These are phyloP conservation scores for Blepharisma undulans DNA, from an alignment of 169 alveolate species.

Conservation along the genomic window DNA sequence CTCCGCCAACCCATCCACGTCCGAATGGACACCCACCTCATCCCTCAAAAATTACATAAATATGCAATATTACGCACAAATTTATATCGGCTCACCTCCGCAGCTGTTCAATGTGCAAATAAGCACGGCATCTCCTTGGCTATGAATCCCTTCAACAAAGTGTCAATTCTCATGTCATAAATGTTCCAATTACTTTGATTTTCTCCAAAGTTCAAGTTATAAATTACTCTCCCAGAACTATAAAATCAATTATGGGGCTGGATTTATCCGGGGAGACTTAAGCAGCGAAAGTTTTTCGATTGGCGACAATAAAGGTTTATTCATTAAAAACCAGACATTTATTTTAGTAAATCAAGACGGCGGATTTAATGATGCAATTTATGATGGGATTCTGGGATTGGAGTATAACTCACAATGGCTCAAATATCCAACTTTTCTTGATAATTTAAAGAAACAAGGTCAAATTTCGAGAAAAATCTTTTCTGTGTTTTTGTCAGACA, in stretches of 20 bases:
- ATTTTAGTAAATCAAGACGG: neutral
- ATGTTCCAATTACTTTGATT: conserved; percentile 17
- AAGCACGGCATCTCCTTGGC: conserved; percentile 30
- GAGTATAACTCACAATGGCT: neutral
- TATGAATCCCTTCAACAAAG: neutral
- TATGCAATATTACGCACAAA: neutral
- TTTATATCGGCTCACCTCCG: conserved; percentile 34
- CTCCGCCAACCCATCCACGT: neutral
- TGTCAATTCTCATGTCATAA: neutral
- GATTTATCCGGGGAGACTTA: neutral
- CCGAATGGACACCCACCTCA: neutral
- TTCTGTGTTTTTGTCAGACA: neutral
- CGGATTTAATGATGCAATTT: neutral
- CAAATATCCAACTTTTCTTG: neutral
- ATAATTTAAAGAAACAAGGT: neutral
- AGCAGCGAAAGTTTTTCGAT: neutral
- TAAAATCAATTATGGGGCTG: conserved; percentile 3
- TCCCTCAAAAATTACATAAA: neutral
- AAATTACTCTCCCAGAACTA: neutral
- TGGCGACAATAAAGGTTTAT: neutral
- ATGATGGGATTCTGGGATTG: conserved; percentile 17
- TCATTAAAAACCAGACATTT: conserved; percentile 16
- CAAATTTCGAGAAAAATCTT: neutral
- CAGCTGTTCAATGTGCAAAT: neutral
- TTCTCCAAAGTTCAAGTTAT: neutral